Evolutionary conservation across 768 basidiomycete species (phyloP), one percentile per base, ranked within the genome.

Genomic region (Pisolithus microcarpus): DNA sequence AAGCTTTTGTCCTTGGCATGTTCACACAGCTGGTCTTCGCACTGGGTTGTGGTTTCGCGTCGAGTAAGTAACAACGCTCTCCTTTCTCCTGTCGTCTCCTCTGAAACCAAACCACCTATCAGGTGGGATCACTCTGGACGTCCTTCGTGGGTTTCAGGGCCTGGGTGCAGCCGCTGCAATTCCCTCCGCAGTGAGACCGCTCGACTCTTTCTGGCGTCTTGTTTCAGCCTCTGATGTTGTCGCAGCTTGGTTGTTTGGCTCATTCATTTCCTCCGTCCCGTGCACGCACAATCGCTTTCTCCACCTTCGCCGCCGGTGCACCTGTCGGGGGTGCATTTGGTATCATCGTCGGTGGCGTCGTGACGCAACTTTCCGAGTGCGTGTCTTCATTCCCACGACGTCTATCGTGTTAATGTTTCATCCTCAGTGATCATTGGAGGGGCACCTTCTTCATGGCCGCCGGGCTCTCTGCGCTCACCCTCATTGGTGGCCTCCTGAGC

Each of bases 291-390:
- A 65, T 81, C 0, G 92, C 90, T 0, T 95, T 94, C 55, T 80
- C 92, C 0, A 81, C 84, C 0, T 94, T 92, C 56, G 76, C 85
- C 1, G 88, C 90, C 0, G 93, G 93, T 24, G 88, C 86, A 0
- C 91, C 92, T 0, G 61, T 93, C 5, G 92, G 92, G 0, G 85
- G 76, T 0, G 85, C 80, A 0, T 67, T 91, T 13, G 91, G 92
- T 1, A 73, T 74, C 28, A 67, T 81, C 0, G 52, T 90, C 0
- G 90, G 91, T 16, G 89, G 87, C n/a, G 68, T 84, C 1, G 65
- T 90, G 18, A 86, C 83, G 0, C 77, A 89, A 58, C 69, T 74
- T 7, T 67, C 68, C 44, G 24, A 46, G 73, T 75, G 51, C 49
- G 69, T 63, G 3, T n/a, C 2, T 10, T 31, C 7, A 28, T 23